Base-by-base conservation (phyloP, 164 flowering plant genomes). In the Umbellularia californica region DNA sequence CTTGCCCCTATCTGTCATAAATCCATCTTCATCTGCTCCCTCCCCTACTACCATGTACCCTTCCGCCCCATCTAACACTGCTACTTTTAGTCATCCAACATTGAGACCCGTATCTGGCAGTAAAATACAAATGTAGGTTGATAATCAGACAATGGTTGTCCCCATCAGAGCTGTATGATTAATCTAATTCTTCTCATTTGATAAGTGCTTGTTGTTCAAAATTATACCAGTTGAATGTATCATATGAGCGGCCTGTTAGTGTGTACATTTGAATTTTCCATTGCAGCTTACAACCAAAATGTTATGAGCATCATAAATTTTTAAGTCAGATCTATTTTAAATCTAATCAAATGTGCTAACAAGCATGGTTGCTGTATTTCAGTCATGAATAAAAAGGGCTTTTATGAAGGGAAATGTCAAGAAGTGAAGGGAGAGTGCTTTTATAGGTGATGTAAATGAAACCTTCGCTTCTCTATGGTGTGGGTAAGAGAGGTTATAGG, bases 1-100 rank as follows among this genome's bases (percentile, higher is more conserved):
- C 70, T 70, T 90, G 47, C 95, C 98, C 22, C 87, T 91, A 23
- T 79, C 91, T 35, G 88, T 90, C 64, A 85, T 89, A 33, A 89
- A 94, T 68, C 88, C 92, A 20, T 80, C 93, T 11, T 78, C 94
- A 0, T 83, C 93, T 14, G 77, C 80, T 33, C 74, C 87, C 2
- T 68, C 82, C 19, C 24, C 87, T 23, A 81, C 80, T 79, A 83
- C 73, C 64, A 84, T 85, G 89, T 89, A 84, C 78, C 86, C 78
- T 79, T 70, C 81, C 69, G 33, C 80, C 30, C 73, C 83, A 7
- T 82, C 83, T 15, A 88, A 79, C 81, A 15, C 85, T 78, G 73
- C 88, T 20, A 24, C 79, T 33, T 78, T 87, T 6, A 85, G 79
- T 75, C 93, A 89, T 78, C 87, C 92, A 6, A 82, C 89, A 87